Base-by-base conservation (phyloP, 2,329 filamentous ascomycete species). In the Fusarium anthophilum region DNA sequence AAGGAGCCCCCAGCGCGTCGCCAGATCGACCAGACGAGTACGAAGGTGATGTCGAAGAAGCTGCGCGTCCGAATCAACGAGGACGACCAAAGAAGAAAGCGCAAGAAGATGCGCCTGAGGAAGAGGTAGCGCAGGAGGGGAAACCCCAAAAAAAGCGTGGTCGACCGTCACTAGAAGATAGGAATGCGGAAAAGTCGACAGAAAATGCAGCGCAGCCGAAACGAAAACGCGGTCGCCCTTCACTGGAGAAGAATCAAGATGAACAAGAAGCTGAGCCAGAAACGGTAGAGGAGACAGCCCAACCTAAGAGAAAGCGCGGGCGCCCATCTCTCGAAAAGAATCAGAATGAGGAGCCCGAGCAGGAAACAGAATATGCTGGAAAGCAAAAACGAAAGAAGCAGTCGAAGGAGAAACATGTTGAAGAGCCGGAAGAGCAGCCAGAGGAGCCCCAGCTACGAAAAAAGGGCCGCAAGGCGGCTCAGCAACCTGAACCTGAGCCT, bases 271-370 rank as follows among this genome's bases (percentile, higher is more conserved):
- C 24, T 11, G 60, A 47, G 13, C 43, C 39, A 35, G 59, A 70
- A 50, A 44, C 53, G 47, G 54, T 47, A 65, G 71, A 73, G 41
- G 56, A 63, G 13, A 62, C 65, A 28, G 64, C 77, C 41, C 77
- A 79, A 56, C 77, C 79, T n/a, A 83, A 83, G 70, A 77, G 80
- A 47, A 83, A 81, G 76, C 82, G 83, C 72, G 82, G 80, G 56
- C 81, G 79, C 18, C 77, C 79, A 30, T 81, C 82, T 22, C 60
- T 80, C 14, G 72, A 74, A 48, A 75, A 58, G 53, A 66, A 55
- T 38, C 66, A 38, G 26, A 45, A 61, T 3, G 18, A 47, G 26
- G 51, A 65, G 38, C 39, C 26, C 24, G 53, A 54, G 45, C 30
- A 48, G 35, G 59, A 39, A 24, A 32, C 39, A 15, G 67, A 71